Percentiles rank a stretch among this genome's conserved stretches.
Evolutionary conservation across 345 rosid species (phyloP).

Genomic region (rapeseed (Brassica napus)): Da-Ae NC_063438.1:4589001-4589500

Average conservation of each 20-base stretch:
- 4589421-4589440: slow-evolving; percentile 68
- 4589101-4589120: background rate
- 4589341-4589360: slow-evolving; percentile 52
- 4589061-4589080: slow-evolving; percentile 33
- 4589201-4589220: slow-evolving; percentile 64
- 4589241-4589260: slow-evolving; percentile 68
- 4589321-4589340: slow-evolving; percentile 68
- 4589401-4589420: slow-evolving; percentile 71
- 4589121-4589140: background rate
- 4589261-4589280: slow-evolving; percentile 68
- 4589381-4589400: slow-evolving; percentile 65
- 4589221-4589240: slow-evolving; percentile 58
- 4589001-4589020: slow-evolving; percentile 77
- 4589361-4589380: slow-evolving; percentile 67
- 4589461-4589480: slow-evolving; percentile 45
- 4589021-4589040: slow-evolving; percentile 70
- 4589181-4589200: slow-evolving; percentile 71
- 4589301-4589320: slow-evolving; percentile 47
- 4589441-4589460: slow-evolving; percentile 63
- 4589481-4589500: background rate
- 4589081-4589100: background rate
- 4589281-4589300: slow-evolving; percentile 65
- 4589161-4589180: slow-evolving; percentile 66
- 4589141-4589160: background rate
- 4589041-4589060: slow-evolving; percentile 73